phyloP scores from a whole-genome alignment of 305 asterid genomes.

The Plantago rigida region DNA sequence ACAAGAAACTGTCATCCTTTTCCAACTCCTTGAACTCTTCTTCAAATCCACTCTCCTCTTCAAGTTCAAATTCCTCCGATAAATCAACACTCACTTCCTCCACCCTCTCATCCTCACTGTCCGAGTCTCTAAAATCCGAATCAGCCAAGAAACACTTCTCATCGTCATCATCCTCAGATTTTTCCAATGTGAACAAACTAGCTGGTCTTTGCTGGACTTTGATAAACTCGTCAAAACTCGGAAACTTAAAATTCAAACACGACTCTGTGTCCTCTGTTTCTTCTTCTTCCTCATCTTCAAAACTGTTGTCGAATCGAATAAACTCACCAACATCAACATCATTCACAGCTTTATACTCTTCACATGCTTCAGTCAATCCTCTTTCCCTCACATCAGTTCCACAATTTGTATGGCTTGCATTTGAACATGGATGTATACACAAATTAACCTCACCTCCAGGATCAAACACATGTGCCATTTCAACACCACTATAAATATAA shows the following conservation, averaged over 20 bases:
- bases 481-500: too few relatives aligned
- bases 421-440: too few relatives aligned
- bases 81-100: conserved; percentile 26
- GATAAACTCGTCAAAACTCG: conserved; percentile 59
- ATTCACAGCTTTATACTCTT: conserved; percentile 23
- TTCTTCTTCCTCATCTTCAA: conserved; percentile 27
- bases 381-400: too few relatives aligned
- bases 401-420: too few relatives aligned
- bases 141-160: conserved; percentile 38
- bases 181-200: conserved; percentile 30
- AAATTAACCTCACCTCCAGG: too few relatives aligned
- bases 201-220: conserved; percentile 28
- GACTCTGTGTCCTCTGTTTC: conserved; percentile 35
- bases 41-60: conserved; percentile 37
- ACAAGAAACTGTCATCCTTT: conserved; percentile 29
- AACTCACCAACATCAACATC: conserved; percentile 24
- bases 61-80: conserved; percentile 33
- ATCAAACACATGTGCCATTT: too few relatives aligned
- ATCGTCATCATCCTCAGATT: conserved; percentile 19
- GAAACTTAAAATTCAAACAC: conserved; percentile 55
- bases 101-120: conserved; percentile 15
- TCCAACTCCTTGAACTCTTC: conserved; percentile 37
- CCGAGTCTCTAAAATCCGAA: conserved; percentile 42
- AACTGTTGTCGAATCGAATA: background rate
- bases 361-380: too few relatives aligned